Evolutionary conservation across 805 yeast genomes (phyloP), one percentile per base, ranked within the genome.

Genomic region (Candida xyloterini): DNA sequence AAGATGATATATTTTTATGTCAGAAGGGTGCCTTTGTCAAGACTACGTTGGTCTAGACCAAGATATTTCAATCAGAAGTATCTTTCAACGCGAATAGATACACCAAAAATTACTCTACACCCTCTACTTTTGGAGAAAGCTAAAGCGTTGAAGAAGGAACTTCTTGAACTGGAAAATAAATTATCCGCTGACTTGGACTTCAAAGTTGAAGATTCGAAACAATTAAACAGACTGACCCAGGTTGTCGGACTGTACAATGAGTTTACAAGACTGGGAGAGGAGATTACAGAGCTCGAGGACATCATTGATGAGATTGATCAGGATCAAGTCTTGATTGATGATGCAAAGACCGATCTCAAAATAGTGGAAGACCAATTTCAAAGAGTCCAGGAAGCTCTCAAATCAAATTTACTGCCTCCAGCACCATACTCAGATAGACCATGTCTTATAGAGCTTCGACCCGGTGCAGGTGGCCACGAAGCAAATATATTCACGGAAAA

Each of bases 401-500:
- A 81, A 43, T 55, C 71, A 5, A 70, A 73, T 29, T 66, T 93
- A 5, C 62, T 91, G 15, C 96, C 97, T 2, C 78, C 85, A 3
- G 81, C 84, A 48, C 81, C 79, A 31, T 85, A 84, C 59, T 74
- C 81, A 3, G 93, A 85, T 32, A 78, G 76, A 46, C 79, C 93
- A 0, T 82, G 95, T 33, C 67, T 93, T 2, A 48, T 93, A 14
- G 99, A 93, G 59, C 63, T 93, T 10, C 71, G 97, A 42, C 97
- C 98, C 0, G 99, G 99, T 7, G 88, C 91, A 2, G 99, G 99
- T 11, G 99, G 99, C 3, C 76, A 81, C 5, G 99, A 93, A 57
- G 96, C 99, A 0, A 80, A 81, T 57, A 74, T 93, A 10, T 93
- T 93, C 61, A 78, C 98, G 0, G 75, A 74, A 27, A 93, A 93